Evolutionary conservation across 371 early-diverging fungal species (phyloP).

Genomic region (Entomophthora muscae): DNA sequence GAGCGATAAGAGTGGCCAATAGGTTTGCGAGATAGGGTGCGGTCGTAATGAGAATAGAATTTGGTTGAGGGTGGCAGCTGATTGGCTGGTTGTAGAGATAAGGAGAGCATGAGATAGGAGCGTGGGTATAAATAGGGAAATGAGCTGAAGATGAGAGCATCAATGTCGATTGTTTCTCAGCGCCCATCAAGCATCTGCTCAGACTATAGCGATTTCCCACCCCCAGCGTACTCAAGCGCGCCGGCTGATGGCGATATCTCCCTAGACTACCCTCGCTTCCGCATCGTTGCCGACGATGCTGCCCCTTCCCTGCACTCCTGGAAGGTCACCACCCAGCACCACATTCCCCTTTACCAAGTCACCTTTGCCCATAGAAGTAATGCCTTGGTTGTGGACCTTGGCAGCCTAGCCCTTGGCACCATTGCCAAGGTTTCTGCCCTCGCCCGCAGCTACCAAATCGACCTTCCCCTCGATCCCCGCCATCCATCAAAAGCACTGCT

Average conservation of each 20-base stretch:
- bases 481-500: background rate
- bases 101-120: background rate
- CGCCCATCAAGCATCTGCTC: background rate
- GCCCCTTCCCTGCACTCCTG: background rate
- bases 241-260: background rate
- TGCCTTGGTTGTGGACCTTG: background rate
- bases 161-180: background rate
- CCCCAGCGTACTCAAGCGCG: background rate
- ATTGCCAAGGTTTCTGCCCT: background rate
- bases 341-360: background rate
- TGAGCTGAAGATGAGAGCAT: background rate
- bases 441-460: background rate
- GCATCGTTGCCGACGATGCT: background rate
- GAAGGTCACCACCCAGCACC: background rate
- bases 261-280: background rate
- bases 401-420: background rate
- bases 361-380: background rate
- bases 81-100: background rate
- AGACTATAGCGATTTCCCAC: background rate
- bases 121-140: background rate
- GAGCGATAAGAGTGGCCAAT: background rate
- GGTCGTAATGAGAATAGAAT: background rate
- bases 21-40: background rate
- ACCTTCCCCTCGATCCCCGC: background rate
- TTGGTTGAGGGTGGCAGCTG: background rate